A percentile compares a stretch with the other conserved stretches of the same genome.
Evolutionary conservation across 768 basidiomycete species (phyloP).

Genomic region (Lyophyllum shimeji): DNA sequence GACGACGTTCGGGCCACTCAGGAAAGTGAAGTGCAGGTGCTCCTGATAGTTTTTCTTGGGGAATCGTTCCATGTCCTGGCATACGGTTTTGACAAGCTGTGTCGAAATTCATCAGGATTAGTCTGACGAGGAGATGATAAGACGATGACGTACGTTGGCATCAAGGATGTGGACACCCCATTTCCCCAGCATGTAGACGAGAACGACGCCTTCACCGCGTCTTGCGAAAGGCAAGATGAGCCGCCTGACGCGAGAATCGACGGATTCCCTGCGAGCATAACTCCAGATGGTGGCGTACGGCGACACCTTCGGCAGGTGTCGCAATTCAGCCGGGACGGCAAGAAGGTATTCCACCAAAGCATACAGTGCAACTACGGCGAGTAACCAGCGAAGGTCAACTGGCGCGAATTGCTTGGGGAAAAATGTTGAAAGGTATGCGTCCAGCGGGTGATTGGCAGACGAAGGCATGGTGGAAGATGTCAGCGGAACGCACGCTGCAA

Average conservation of each 20-base stretch:
- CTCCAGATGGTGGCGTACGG: conserved; percentile 31
- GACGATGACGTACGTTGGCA: conserved; percentile 22
- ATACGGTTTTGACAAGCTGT: conserved; percentile 25
- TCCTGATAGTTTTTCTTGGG: conserved; percentile 31
- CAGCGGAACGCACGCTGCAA: neutral
- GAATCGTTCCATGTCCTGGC: conserved; percentile 21
- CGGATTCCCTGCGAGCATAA: conserved; percentile 32
- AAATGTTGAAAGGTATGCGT: conserved; percentile 2
- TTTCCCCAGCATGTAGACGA: conserved; percentile 37
- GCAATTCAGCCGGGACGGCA: conserved; percentile 27
- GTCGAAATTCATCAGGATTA: neutral
- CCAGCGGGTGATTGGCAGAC: neutral
- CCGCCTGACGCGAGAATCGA: conserved; percentile 30
- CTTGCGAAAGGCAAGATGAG: conserved; percentile 36
- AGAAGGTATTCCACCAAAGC: conserved; percentile 15
- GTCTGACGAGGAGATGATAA: neutral
- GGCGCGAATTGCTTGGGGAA: conserved; percentile 1
- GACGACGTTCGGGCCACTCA: conserved; percentile 34
- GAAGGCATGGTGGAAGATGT: conserved; percentile 5
- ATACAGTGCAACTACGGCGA: neutral
- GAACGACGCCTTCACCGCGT: conserved; percentile 31
- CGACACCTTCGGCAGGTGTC: conserved; percentile 34
- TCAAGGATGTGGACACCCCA: conserved; percentile 43
- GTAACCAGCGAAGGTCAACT: conserved; percentile 6
- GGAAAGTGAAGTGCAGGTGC: conserved; percentile 35